These are phyloP conservation scores for Rhizopogon vinicolor DNA, from an alignment of 768 basidiomycete genomes.

Conservation along the genomic window DNA sequence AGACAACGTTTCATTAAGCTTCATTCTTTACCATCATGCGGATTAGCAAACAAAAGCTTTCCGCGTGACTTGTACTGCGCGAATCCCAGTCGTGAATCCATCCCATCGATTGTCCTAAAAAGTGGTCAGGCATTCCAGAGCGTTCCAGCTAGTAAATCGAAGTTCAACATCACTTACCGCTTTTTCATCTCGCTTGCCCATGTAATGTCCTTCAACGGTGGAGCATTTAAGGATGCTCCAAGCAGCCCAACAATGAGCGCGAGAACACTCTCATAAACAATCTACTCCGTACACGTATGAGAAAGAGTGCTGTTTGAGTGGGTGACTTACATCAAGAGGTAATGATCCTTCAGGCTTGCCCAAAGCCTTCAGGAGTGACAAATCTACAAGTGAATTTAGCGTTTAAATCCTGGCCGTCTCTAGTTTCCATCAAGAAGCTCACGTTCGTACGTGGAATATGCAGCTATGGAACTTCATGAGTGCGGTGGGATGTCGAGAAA, in stretches of 20 bases:
- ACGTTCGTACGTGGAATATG: slow-evolving; percentile 82
- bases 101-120: slow-evolving; percentile 65
- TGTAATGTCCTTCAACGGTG: slow-evolving; percentile 72
- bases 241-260: slow-evolving; percentile 65
- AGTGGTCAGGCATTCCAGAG: background rate
- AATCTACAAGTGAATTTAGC: slow-evolving; percentile 38
- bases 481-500: slow-evolving; percentile 1
- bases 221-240: slow-evolving; percentile 67
- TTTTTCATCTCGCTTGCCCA: slow-evolving; percentile 90
- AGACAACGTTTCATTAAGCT: background rate
- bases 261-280: slow-evolving; percentile 59
- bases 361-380: slow-evolving; percentile 72
- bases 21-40: slow-evolving; percentile 4
- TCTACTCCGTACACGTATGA: slow-evolving; percentile 34
- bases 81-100: slow-evolving; percentile 65
- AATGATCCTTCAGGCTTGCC: slow-evolving; percentile 64
- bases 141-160: background rate
- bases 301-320: background rate
- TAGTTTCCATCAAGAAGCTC: slow-evolving; percentile 20
- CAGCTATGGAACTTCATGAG: slow-evolving; percentile 41
- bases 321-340: slow-evolving; percentile 52
- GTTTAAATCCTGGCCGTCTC: background rate
- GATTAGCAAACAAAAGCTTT: slow-evolving; percentile 21
- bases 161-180: slow-evolving; percentile 44
- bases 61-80: slow-evolving; percentile 62